Percentiles rank a stretch among this genome's conserved stretches.
Conservation (phyloP, 2,329 filamentous ascomycete genomes). For the Huntiella abstrusa region DNA sequence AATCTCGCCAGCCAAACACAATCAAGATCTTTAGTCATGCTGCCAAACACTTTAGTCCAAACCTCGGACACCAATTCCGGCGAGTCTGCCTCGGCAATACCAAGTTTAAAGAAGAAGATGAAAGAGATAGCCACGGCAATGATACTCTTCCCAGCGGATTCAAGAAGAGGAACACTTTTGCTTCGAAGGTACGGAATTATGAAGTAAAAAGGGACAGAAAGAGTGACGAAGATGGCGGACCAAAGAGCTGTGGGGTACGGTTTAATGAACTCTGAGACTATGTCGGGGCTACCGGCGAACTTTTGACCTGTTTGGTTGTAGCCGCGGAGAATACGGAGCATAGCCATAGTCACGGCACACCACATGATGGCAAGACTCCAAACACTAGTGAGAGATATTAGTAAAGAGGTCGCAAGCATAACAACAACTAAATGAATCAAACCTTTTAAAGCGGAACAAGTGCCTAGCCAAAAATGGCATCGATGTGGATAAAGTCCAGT, state of each 20-base stretch:
- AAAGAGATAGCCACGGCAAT: constrained; percentile 22
- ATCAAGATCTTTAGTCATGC: constrained; percentile 21
- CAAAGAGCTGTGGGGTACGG: constrained; percentile 52
- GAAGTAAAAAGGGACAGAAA: constrained; percentile 33
- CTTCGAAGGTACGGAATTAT: constrained; percentile 6
- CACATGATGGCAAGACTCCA: constrained; percentile 13
- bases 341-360: constrained; percentile 30
- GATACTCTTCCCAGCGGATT: constrained; percentile 11
- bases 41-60: constrained; percentile 22
- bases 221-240: constrained; percentile 50
- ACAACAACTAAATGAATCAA: constrained; percentile 24
- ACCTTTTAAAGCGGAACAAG: constrained; percentile 30
- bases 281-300: constrained; percentile 75
- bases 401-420: constrained; percentile 41
- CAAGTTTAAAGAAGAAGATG: constrained; percentile 71
- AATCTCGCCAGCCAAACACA: constrained; percentile 13
- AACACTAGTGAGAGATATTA: constrained; percentile 16
- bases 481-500: constrained; percentile 43
- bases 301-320: constrained; percentile 99
- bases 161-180: background rate
- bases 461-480: constrained; percentile 41
- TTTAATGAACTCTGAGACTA: constrained; percentile 53
- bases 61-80: constrained; percentile 48
- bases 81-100: constrained; percentile 72
- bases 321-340: constrained; percentile 48